Conservation (phyloP, 345 rosid species). For the Erysimum cheiranthoides region DNA sequence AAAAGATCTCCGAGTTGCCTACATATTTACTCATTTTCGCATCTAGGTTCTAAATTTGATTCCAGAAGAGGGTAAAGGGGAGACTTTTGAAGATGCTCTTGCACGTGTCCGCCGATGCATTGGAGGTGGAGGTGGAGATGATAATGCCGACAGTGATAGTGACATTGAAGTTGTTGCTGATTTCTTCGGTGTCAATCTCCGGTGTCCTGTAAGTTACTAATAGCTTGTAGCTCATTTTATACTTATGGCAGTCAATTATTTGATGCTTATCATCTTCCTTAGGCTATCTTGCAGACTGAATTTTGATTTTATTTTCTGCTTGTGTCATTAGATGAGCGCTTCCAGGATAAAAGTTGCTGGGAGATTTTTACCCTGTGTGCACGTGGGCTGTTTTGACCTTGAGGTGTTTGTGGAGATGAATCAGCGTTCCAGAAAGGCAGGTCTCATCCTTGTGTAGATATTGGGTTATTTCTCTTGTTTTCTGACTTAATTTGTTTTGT, state of each 20-base stretch:
- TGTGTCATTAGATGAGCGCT: conserved; percentile 79
- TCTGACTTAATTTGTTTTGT: conserved; percentile 35
- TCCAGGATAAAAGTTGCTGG: conserved; percentile 98
- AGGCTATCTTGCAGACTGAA: conserved; percentile 18
- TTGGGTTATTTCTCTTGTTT: conserved; percentile 17
- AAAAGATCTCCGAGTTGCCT: conserved; percentile 17
- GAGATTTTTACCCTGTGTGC: conserved; percentile 90
- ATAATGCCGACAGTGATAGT: conserved; percentile 93
- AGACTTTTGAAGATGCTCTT: conserved; percentile 81
- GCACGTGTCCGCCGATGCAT: conserved; percentile 90
- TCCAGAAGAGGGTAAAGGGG: conserved; percentile 88
- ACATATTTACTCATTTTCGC: conserved; percentile 15
- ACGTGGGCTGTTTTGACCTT: conserved; percentile 98
- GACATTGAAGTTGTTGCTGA: conserved; percentile 99
- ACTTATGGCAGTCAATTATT: conserved; percentile 1
- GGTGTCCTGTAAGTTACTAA: conserved; percentile 87
- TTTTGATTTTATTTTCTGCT: conserved; percentile 3
- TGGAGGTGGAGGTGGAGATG: conserved; percentile 85
- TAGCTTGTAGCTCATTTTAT: conserved; percentile 24
- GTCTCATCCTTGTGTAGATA: conserved; percentile 30
- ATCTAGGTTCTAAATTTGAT: conserved; percentile 79
- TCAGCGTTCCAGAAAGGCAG: conserved; percentile 97
- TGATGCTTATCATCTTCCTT: conserved; percentile 28
- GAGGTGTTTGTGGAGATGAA: conserved; percentile 95
- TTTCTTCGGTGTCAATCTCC: conserved; percentile 73